phyloP scores from a whole-genome alignment of 2,329 filamentous ascomycete species.

The Emmonsiellopsis sp. region DNA sequence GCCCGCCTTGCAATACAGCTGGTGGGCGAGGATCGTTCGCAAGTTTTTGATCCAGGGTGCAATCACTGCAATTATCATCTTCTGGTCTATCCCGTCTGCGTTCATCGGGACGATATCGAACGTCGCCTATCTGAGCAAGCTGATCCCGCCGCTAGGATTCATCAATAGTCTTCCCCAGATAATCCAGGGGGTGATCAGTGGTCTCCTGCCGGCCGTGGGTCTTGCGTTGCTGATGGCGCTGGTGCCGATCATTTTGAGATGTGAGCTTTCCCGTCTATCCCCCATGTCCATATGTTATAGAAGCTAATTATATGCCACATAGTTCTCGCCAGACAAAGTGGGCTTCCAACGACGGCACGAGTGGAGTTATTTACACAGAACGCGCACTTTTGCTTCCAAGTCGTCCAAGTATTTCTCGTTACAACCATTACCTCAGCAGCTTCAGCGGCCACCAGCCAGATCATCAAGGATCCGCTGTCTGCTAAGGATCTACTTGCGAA shows the following conservation, averaged over 20 bases:
- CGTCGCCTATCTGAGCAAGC: conserved; percentile 53
- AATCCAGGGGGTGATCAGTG: conserved; percentile 72
- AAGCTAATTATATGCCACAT: conserved; percentile 10
- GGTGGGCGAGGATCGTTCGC: conserved; percentile 73
- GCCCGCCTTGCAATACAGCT: conserved; percentile 68
- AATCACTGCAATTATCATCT: conserved; percentile 69
- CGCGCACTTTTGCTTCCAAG: conserved; percentile 63
- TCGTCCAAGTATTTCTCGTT: conserved; percentile 85
- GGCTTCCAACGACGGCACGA: conserved; percentile 67
- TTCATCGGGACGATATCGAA: conserved; percentile 84
- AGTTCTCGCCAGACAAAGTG: conserved; percentile 69
- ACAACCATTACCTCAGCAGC: conserved; percentile 76
- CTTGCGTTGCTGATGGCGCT: conserved; percentile 78
- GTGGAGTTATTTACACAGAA: conserved; percentile 87
- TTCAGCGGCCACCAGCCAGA: conserved; percentile 56
- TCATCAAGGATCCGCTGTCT: conserved; percentile 54
- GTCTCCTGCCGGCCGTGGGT: conserved; percentile 69
- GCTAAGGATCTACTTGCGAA: conserved; percentile 59
- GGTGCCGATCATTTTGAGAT: conserved; percentile 70
- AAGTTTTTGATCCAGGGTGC: conserved; percentile 59
- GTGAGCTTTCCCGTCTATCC: conserved; percentile 35
- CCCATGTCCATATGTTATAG: background rate
- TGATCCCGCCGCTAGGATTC: conserved; percentile 58
- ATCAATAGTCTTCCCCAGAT: conserved; percentile 58
- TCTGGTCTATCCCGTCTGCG: conserved; percentile 70